Evolutionary conservation across 2,329 filamentous ascomycete species (phyloP), one percentile per base, ranked within the genome.

Genomic region (Colletotrichum phormii): DNA sequence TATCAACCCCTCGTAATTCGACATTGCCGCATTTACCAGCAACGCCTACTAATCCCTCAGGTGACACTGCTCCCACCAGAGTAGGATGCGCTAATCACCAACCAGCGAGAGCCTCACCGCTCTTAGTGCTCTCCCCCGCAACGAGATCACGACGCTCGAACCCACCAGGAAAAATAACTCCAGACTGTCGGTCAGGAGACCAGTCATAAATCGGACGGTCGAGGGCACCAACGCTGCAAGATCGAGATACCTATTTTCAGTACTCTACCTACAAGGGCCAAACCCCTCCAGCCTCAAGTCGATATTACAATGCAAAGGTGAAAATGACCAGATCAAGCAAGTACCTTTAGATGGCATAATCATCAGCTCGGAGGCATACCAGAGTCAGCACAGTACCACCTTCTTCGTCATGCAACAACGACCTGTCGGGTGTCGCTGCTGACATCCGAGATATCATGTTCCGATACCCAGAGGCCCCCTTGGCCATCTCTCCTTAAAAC

Each of bases 81-180:
- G 60, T 35, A 69, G 65, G 42, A 72, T 70, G 60, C 70, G 61
- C 70, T 72, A 72, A 64, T 54, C 26, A 26, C 26, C 70, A 59
- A 54, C 70, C 65, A 63, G 26, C 66, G 42, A 64, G 66, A 72
- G 70, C 66, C 66, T 72, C 70, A 72, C 70, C 70, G 70, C 70
- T 70, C 51, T 64, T 72, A 72, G 70, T 46, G 29, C 33, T 31
- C 33, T n/a, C 59, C 54, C 60, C 60, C 54, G 65, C 66, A 64
- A 58, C 55, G 49, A 31, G 37, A 70, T 26, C 31, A 51, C 22
- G 54, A 24, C n/a, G 46, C 60, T 57, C 55, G 33, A 69, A 55
- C 65, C 57, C 61, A 35, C 61, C 13, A 22, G 24, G 26, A 63
- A 33, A 35, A 15, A 11, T 26, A 24, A 55, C 67, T 64, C n/a